Evolutionary conservation across 2,329 filamentous ascomycete genomes (phyloP), one percentile per base, ranked within the genome.

Genomic region (Bisporella sp.): DNA sequence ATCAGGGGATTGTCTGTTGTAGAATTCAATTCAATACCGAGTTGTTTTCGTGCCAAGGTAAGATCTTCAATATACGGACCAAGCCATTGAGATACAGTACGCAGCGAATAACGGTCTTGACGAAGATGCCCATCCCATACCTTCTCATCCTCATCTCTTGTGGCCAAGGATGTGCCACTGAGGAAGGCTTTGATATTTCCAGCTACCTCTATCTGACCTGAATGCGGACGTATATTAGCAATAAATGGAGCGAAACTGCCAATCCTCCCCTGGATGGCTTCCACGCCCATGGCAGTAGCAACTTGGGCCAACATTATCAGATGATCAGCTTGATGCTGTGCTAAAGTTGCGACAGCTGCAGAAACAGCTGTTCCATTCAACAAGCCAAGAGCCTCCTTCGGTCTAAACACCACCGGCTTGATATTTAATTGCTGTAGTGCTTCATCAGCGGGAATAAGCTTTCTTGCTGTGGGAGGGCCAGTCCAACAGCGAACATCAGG

Each of bases 41-140:
- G 60, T 59, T 87, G 84, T 2, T 69, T 62, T 41, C 75, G 69
- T 0, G 82, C 79, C 0, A 84, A 71, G 0, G 69, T 49, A 0
- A 87, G 67, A 55, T 87, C 82, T 61, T 87, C 84, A 0, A 87
- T 66, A 13, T 79, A 71, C 0, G 84, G 84, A 0, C 82, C 82
- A 31, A 87, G 71, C 83, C 84, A 87, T 65, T 88, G 84, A 0
- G 80, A 73, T 0, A 81, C 75, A 0, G 79, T 86, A 6, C 84
- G 73, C 2, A 83, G 69, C 0, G 82, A 72, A 59, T 87, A 87
- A 2, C 83, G 74, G 62, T 87, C 84, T 60, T 87, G 81, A 46
- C 71, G 71, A 2, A 83, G 11, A 39, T 33, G 12, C 6, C 42
- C 46, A 12, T 35, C 44, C 6, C 40, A 13, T 2, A 39, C 30